A percentile compares a stretch with the other conserved stretches of the same genome.
Conservation (phyloP, 352 stramenopile species). For the Phytophthora europaea region DNA sequence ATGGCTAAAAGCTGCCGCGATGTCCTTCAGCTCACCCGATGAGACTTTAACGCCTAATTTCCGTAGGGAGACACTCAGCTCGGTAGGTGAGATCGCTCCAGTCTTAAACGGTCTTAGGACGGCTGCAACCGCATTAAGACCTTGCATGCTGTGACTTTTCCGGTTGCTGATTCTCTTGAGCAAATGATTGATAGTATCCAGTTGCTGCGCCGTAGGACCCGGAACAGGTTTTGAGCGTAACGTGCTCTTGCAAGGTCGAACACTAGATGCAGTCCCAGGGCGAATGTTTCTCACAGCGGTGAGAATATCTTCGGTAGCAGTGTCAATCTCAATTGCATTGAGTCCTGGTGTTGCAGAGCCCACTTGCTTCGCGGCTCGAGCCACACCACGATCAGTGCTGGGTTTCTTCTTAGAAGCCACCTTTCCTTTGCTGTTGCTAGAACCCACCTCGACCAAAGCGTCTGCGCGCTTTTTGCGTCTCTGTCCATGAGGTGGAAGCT, state of each 20-base stretch:
- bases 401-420: background rate
- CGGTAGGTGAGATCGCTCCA: conserved; percentile 49
- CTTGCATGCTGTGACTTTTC: conserved; percentile 41
- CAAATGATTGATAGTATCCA: conserved; percentile 29
- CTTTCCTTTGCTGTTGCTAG: conserved; percentile 1
- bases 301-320: conserved; percentile 18
- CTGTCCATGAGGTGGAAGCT: conserved; percentile 21
- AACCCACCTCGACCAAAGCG: background rate
- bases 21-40: conserved; percentile 38
- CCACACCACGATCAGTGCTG: background rate
- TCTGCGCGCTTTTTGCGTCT: background rate
- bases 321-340: conserved; percentile 13
- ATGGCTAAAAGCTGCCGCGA: conserved; percentile 58
- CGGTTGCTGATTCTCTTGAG: conserved; percentile 45
- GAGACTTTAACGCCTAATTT: conserved; percentile 65
- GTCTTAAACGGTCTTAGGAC: conserved; percentile 50
- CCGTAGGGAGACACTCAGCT: conserved; percentile 71
- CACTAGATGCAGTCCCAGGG: background rate
- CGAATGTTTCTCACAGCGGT: conserved; percentile 11
- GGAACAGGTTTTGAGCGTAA: background rate
- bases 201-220: conserved; percentile 11
- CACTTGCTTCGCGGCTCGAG: background rate
- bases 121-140: conserved; percentile 61
- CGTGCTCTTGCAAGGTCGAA: conserved; percentile 11
- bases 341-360: background rate